phyloP scores from a whole-genome alignment of 352 stramenopile genomes.

The Globisporangium echinulatum region DNA sequence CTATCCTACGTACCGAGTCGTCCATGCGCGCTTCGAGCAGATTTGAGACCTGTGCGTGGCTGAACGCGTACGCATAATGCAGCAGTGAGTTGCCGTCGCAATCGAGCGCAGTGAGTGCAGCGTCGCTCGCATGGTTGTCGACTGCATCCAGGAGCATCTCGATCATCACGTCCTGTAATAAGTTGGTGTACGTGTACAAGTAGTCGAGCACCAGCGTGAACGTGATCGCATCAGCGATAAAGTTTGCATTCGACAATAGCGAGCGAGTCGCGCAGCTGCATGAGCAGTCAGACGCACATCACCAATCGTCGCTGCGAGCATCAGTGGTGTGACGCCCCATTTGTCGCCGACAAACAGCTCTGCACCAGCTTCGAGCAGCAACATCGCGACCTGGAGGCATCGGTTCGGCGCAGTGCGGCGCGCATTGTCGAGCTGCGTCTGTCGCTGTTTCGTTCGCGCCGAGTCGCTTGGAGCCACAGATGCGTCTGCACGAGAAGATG shows the following conservation, averaged over 20 bases:
- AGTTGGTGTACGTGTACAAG: neutral
- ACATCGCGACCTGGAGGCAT: constrained; percentile 25
- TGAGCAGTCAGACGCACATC: constrained; percentile 14
- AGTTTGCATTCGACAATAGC: neutral
- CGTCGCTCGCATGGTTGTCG: constrained; percentile 14
- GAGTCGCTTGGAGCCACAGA: neutral
- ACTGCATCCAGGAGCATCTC: constrained; percentile 28
- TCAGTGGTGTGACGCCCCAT: constrained; percentile 57
- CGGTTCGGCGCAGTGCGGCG: constrained; percentile 14
- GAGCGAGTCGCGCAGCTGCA: neutral
- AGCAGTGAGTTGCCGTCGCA: constrained; percentile 39
- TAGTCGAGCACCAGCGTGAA: neutral
- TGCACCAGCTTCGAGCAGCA: constrained; percentile 29
- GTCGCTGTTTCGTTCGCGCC: neutral
- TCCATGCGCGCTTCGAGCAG: constrained; percentile 38
- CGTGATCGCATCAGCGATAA: neutral
- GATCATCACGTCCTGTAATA: constrained; percentile 24
- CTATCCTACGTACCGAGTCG: constrained; percentile 9
- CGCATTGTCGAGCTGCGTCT: neutral
- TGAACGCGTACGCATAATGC: constrained; percentile 71
- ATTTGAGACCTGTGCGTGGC: constrained; percentile 29
- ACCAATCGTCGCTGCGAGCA: constrained; percentile 35
- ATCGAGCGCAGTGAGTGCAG: constrained; percentile 22
- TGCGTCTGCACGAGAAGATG: neutral
- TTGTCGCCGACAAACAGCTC: constrained; percentile 24